These are phyloP conservation scores for Hippophae rhamnoides DNA, from an alignment of 306 rosid species.

Conservation along the genomic window DNA sequence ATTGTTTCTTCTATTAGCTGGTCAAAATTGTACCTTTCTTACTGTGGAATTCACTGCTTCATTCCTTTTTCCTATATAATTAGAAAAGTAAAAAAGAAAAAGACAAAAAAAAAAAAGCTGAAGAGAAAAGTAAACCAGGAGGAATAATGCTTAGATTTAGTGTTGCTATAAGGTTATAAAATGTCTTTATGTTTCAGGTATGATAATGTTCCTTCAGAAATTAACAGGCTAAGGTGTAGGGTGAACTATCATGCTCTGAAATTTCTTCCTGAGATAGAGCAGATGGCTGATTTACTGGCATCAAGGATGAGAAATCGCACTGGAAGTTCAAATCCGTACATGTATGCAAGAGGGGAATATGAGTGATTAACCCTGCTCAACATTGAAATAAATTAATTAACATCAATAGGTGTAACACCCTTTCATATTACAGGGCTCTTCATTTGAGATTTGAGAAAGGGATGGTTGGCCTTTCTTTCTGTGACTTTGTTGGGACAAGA, in stretches of 20 bases:
- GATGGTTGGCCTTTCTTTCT: constrained; percentile 95
- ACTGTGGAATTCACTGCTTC: background rate
- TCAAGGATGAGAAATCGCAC: constrained; percentile 99
- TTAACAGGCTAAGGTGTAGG: constrained; percentile 96
- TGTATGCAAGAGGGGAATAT: constrained; percentile 42
- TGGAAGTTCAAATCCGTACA: constrained; percentile 83
- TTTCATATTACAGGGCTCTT: constrained; percentile 68
- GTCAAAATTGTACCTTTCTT: background rate
- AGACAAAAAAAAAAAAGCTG: background rate
- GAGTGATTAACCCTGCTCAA: constrained; percentile 16
- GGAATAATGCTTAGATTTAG: too few species aligned
- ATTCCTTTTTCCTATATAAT: background rate
- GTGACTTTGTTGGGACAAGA: constrained; percentile 98
- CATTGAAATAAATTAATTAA: constrained; percentile 11
- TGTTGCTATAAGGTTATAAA: background rate
- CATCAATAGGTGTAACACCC: constrained; percentile 26
- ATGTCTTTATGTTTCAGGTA: constrained; percentile 53
- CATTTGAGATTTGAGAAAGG: constrained; percentile 99
- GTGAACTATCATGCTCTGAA: constrained; percentile 98
- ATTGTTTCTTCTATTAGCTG: background rate
- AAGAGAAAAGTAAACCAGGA: background rate
- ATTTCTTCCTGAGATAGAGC: constrained; percentile 96
- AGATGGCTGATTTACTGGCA: constrained; percentile 83
- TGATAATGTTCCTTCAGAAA: constrained; percentile 90
- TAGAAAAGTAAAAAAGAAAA: background rate